Base-by-base conservation (phyloP, 2,329 filamentous ascomycete genomes). In the Ciborinia camelliae region DNA sequence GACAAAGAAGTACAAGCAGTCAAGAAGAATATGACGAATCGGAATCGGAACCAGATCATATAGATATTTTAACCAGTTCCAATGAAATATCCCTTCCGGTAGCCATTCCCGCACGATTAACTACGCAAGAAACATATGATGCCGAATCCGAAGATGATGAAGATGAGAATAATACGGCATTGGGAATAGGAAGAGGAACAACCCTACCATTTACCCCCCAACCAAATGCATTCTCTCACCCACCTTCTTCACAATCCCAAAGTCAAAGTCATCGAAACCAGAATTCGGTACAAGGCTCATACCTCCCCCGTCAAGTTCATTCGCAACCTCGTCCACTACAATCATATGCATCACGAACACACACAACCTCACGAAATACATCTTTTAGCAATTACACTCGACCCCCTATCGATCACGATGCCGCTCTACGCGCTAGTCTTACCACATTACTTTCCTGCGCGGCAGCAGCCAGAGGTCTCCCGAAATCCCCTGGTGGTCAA, bases 1-100 rank as follows among this genome's bases (percentile, higher is more conserved):
- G 79, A 52, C 77, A 79, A 30, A 78, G 77, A 62, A 80, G 78
- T 54, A 79, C 82, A 39, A 96, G 92, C 77, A 96, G 93, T 73
- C 92, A 97, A 75, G 93, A 97, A 71, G 93, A 97, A 78, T 96
- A 96, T 73, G 92, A 96, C 41, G 92, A 97, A 79, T 96, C 90
- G 68, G 92, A 96, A 76, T 96, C 85, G 68, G 93, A 97, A 68
- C 92, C 92, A 50, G 93, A 97, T 72, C 85, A 83, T 18, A 58
- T 58, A 47, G 55, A 58, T 47, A 71, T 85, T 14, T 76, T 88
- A 73, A 82, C 82, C 2, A 86, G 84, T 70, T 88, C 86, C 18
- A 82, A 80, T 53, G 86, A 88, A 71, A 73, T 81, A 67, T 52
- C 74, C 63, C 63, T 74, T 59, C 61, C 75, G 70, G 73, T 81